Base-by-base conservation (phyloP, 2,329 filamentous ascomycete genomes). In the Periconia sp. region DNA sequence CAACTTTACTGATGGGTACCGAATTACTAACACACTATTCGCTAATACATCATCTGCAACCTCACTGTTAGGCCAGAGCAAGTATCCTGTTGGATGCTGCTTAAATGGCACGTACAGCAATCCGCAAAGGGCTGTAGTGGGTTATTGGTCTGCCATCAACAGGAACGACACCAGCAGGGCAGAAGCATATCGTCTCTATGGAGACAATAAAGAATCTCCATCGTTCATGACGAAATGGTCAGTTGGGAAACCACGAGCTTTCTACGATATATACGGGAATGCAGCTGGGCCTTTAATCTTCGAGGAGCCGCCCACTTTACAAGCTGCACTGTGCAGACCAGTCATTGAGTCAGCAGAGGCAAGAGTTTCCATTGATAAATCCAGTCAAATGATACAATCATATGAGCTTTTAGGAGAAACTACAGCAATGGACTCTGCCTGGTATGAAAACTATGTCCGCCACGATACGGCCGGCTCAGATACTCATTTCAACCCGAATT, bases 301-400 rank as follows among this genome's bases (percentile, higher is more conserved):
- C 40, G 42, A 55, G 18, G 42, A 60, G 18, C 15, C 18, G 13
- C 60, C 56, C 1, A 27, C 19, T n/a, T 14, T 59, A 14, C 56
- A 63, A 44, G 57, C 59, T n/a, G 57, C 58, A 18, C 55, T 47
- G 2, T 62, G 57, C 31, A 37, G 35, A 17, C 59, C 57, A 6
- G 45, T 61, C 27, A 55, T 62, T 13, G 62, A 62, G 33, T 51
- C 45, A 2, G 49, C 55, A 14, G 53, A 59, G 11, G 58, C 57
- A 3, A 45, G 27, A 11, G 52, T 64, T 5, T 30, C 44, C 11
- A 40, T 63, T 6, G 54, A 62, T 31, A 20, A 33, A 30, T 15
- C 47, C 1, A 54, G 49, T 3, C 50, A 50, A 15, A 33, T 19
- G 2, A 42, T 65, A 3, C 35, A 53, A 10, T 55, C 51, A 5